Evolutionary conservation across 2,329 filamentous ascomycete species (phyloP), one percentile per base, ranked within the genome.

Genomic region (Alternaria longipes): DNA sequence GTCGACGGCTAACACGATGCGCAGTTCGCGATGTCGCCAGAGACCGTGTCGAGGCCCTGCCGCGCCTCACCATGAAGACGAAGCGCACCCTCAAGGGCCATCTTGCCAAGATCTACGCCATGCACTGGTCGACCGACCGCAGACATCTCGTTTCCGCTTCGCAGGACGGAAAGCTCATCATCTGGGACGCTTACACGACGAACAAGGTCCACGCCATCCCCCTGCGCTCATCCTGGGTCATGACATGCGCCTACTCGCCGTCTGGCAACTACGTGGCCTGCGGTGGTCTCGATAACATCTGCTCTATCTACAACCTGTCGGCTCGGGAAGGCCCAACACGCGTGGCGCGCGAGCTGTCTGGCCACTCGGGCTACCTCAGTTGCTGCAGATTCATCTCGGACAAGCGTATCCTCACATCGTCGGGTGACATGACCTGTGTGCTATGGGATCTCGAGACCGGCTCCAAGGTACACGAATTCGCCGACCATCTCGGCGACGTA

Each of bases 341-440:
- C 65, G 95, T 98, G 65, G 94, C 94, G 67, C 90, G 94, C 69
- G 95, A 99, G 82, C 86, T 99, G 50, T 98, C 95, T 32, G 95
- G 95, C 44, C 95, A 99, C 80, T 97, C 94, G 45, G 95, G 95
- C 52, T 99, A 99, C 77, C 88, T 99, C 45, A 97, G 93, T 22
- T 99, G 95, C 90, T 98, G 95, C 80, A 91, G 95, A 67, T 99
- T 99, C 81, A 97, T 98, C 84, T 98, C 97, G 80, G 95, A 99
- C 83, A 90, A 95, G 76, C 93, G 93, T 77, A 98, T 99, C 75
- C 89, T 99, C 67, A 99, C 95, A 62, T 98, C 95, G 0, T 99
- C 95, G 3, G 95, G 95, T 66, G 95, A 99, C 79, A 99, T 99
- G 95, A 99, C 95, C 54, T 99, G 95, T 81, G 97, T 98, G 90